phyloP scores from a whole-genome alignment of 2,329 filamentous ascomycete species.

The Alternaria tenuissima region DNA sequence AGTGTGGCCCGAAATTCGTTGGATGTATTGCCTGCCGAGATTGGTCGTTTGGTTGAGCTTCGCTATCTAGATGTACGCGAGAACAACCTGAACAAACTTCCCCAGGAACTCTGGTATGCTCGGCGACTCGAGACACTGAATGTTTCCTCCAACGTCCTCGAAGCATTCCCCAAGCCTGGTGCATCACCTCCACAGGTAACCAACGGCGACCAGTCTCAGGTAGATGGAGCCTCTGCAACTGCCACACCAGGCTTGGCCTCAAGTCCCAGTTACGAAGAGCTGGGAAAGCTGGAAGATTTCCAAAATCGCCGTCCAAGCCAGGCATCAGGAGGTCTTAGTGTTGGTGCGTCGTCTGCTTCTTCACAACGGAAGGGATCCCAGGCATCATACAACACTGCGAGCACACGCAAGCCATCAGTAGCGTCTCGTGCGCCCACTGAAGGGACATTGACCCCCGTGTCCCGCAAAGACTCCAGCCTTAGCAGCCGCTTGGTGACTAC shows the following conservation, averaged over 20 bases:
- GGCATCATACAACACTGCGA: constrained; percentile 72
- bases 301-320: constrained; percentile 81
- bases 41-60: constrained; percentile 86
- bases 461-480: constrained; percentile 87
- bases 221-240: constrained; percentile 55
- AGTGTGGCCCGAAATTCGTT: constrained; percentile 94
- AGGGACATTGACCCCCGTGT: constrained; percentile 64
- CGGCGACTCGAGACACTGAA: constrained; percentile 90
- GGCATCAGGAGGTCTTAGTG: constrained; percentile 74
- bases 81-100: constrained; percentile 90
- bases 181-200: constrained; percentile 68
- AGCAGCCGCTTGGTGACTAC: constrained; percentile 83
- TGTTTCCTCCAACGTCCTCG: constrained; percentile 91
- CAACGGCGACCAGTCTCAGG: constrained; percentile 42
- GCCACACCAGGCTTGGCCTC: constrained; percentile 54
- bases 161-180: constrained; percentile 85
- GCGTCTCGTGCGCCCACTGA: constrained; percentile 73
- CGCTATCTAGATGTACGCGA: constrained; percentile 87
- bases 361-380: constrained; percentile 79
- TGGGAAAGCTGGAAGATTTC: constrained; percentile 70
- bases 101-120: constrained; percentile 96
- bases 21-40: constrained; percentile 82
- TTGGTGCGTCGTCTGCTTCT: constrained; percentile 74
- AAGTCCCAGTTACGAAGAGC: constrained; percentile 79
- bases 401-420: constrained; percentile 77